Percentiles rank a stretch among this genome's conserved stretches.
Evolutionary conservation across 2,329 filamentous ascomycete genomes (phyloP).

Genomic region (Diaporthe nobilis): DNA sequence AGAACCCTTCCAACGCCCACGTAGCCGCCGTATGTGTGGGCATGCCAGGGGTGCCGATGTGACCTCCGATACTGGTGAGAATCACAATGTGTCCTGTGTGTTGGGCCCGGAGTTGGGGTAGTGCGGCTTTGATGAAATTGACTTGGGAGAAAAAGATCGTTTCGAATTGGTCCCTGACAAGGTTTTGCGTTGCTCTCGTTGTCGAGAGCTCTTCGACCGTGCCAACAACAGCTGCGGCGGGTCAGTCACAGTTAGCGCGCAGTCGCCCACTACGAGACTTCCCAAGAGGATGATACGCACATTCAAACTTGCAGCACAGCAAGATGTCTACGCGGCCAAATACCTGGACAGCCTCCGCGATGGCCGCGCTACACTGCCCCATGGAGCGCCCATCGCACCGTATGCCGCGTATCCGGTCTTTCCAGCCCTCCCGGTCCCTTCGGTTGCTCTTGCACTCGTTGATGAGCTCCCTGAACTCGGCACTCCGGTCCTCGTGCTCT

Average conservation of each 20-base stretch:
- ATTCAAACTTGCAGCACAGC: conserved; percentile 90
- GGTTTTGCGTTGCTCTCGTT: conserved; percentile 77
- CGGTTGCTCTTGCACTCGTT: conserved; percentile 74
- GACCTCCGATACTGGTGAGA: conserved; percentile 89
- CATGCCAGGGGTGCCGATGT: conserved; percentile 92
- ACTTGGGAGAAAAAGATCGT: conserved; percentile 95
- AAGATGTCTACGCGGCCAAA: conserved; percentile 93
- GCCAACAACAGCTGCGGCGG: conserved; percentile 80
- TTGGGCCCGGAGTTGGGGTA: conserved; percentile 84
- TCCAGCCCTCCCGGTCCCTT: conserved; percentile 83
- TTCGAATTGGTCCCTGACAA: conserved; percentile 94
- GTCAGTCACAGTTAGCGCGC: conserved; percentile 1
- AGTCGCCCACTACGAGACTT: not conserved
- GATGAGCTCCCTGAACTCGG: conserved; percentile 85
- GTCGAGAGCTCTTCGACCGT: conserved; percentile 91
- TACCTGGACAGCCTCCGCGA: conserved; percentile 86
- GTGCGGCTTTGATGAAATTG: conserved; percentile 91
- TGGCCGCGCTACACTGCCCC: conserved; percentile 84
- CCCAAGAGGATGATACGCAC: conserved; percentile 57
- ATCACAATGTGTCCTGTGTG: conserved; percentile 92
- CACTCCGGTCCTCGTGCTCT: conserved; percentile 80
- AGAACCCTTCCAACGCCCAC: conserved; percentile 96
- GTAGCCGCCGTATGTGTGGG: conserved; percentile 92
- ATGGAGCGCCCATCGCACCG: conserved; percentile 73
- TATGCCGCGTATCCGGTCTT: conserved; percentile 79